Base-by-base conservation (phyloP, 495 filamentous ascomycete genomes). In the Neurospora discreta region DNA sequence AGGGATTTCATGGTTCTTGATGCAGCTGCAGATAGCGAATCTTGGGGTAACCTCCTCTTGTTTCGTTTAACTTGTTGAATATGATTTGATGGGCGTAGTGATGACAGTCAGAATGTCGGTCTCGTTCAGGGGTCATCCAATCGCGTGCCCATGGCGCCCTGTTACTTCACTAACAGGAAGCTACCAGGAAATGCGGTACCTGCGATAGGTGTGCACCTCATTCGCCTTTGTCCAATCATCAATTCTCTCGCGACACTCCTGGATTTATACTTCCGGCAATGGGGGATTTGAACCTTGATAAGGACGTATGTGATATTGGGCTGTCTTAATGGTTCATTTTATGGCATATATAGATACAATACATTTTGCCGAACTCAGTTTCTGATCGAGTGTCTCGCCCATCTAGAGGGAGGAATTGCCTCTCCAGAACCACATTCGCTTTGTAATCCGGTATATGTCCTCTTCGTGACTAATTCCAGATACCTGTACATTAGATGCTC, bases 291-390 rank as follows among this genome's bases (percentile, higher is more conserved):
- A n/a, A n/a, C n/a, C n/a, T n/a, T n/a, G n/a, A n/a, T n/a, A n/a
- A n/a, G n/a, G n/a, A n/a, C n/a, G n/a, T n/a, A n/a, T n/a, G n/a
- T n/a, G n/a, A n/a, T n/a, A n/a, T n/a, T n/a, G n/a, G n/a, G n/a
- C n/a, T n/a, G n/a, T n/a, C n/a, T n/a, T n/a, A n/a, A n/a, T n/a
- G n/a, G n/a, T n/a, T n/a, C n/a, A n/a, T n/a, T n/a, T 5, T 5
- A 5, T 44, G 8, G 0, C 2, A 3, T n/a, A n/a, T 44, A 44
- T n/a, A 44, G n/a, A 0, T 13, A 0, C 10, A 2, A 44, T 0
- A n/a, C 0, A 2, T 44, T 44, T 10, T 10, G 1, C 8, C 18
- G 1, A 44, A 44, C 18, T 44, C 9, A 0, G n/a, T 20, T 44
- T 10, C n/a, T 44, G 8, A 44, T 10, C 18, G 42, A 44, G 42